Percentiles rank a stretch among this genome's conserved stretches.
phyloP scores from a whole-genome alignment of 495 filamentous ascomycete genomes.

The Trypethelium eluteriae region DNA sequence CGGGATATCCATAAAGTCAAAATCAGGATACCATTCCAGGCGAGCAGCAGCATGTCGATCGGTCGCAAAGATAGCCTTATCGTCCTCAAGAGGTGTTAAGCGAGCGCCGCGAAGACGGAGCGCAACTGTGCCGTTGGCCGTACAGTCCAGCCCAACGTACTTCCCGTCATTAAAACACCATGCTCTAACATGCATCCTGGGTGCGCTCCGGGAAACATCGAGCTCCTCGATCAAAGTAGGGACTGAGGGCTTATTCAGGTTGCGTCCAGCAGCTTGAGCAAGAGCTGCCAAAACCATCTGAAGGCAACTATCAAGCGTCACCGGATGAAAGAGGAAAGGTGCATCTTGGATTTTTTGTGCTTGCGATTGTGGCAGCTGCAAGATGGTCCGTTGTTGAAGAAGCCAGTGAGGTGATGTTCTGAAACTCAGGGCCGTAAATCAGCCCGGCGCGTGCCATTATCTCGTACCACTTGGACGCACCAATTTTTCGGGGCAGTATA shows the following conservation, averaged over 20 bases:
- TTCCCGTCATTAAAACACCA: neutral
- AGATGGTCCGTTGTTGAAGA: constrained; percentile 16
- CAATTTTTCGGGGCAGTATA: constrained; percentile 18
- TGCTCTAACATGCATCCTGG: constrained; percentile 13
- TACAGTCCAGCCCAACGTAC: neutral
- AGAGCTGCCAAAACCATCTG: constrained; percentile 36
- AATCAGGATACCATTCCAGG: constrained; percentile 34
- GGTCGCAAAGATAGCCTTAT: constrained; percentile 14
- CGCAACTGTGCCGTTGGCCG: constrained; percentile 23
- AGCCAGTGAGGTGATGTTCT: constrained; percentile 29
- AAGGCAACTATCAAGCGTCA: constrained; percentile 39
- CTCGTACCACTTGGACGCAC: constrained; percentile 33
- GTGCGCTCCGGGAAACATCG: constrained; percentile 25
- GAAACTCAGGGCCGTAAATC: constrained; percentile 37
- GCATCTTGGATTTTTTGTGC: constrained; percentile 9
- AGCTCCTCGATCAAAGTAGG: constrained; percentile 38
- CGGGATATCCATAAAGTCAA: constrained; percentile 31
- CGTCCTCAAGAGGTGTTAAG: constrained; percentile 29
- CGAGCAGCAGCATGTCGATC: constrained; percentile 32
- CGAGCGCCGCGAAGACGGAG: constrained; percentile 23
- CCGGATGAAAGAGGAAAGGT: constrained; percentile 37
- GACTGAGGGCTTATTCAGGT: constrained; percentile 30
- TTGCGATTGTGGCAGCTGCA: constrained; percentile 24
- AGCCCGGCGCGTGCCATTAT: constrained; percentile 35
- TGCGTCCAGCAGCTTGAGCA: constrained; percentile 29